Base-by-base conservation (phyloP, 371 early-diverging fungal genomes). In the Apophysomyces elegans region DNA sequence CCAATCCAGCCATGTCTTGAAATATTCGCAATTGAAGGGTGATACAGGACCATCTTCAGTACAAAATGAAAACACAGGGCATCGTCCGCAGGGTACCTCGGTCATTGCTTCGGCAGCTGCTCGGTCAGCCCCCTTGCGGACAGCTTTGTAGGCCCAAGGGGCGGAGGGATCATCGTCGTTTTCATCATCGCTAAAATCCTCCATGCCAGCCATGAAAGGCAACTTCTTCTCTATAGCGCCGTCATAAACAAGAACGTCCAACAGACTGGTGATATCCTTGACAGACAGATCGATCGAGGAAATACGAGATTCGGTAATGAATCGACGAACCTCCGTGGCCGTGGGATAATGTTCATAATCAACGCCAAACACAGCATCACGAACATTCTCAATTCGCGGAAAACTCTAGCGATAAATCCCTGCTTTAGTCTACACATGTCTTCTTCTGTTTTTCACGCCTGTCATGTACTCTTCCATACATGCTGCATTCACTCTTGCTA, bases 191-290 rank as follows among this genome's bases (percentile, higher is more conserved):
- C 86, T 81, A 16, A 69, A 80, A 39, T 81, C 86, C 13, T 63
- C 63, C 71, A 80, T 83, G 35, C 83, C 80, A 44, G 75, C 79
- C 65, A 83, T 73, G 37, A 71, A 82, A 4, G 89, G 83, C 36
- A 86, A 59, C 64, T 84, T 78, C 56, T 86, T 84, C 71, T 94
- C 92, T 7, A 96, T 78, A 61, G 90, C 91, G 38, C 96, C 95
- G 72, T 98, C 99, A 69, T 92, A 96, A 6, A 93, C 88, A 14
- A 99, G 83, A 26, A 93, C 88, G 71, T 96, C 94, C 62, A 97
- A 72, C 43, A 98, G 77, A 70, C 81, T 84, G 18, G 88, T 83
- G 37, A 99, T 90, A 65, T 99, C 96, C 7, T 79, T 86, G 7
- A 85, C 74, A 5, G 87, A 80, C 35, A 98, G 79, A 39, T 89